Base-by-base conservation (phyloP, 2,329 filamentous ascomycete species). In the Neofusicoccum parvum region DNA sequence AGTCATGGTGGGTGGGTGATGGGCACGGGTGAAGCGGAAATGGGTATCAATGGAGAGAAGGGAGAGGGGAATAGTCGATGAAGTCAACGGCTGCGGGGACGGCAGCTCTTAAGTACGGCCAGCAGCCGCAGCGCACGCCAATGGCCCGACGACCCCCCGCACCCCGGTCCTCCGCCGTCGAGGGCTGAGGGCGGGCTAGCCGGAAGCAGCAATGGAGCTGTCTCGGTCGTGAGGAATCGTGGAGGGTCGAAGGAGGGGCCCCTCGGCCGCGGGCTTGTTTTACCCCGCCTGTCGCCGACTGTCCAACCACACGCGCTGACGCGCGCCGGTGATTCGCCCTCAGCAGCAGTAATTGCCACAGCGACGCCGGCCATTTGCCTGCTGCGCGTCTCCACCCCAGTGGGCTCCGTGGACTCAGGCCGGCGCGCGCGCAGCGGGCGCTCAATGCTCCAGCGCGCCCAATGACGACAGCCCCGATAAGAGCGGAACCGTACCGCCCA, bases 1-100 rank as follows among this genome's bases (percentile, higher is more conserved):
- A 72, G 88, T 74, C 75, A 80, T 81, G 20, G 3, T 72, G 70
- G 80, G 71, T 72, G 72, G 68, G 45, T 68, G 73, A 64, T 45
- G 34, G 48, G 51, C 34, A 49, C 50, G 66, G 58, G 32, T 7
- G 27, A 48, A 36, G 56, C 43, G 56, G 56, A 48, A 60, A 60
- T 60, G 73, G 72, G 72, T 74, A 75, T 75, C 70, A 69, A 68
- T 51, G 20, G 53, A 65, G 32, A 50, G 51, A 32, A 41, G 51
- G 39, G 34, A 34, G 63, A 17, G 51, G 11, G 45, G 12, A 46
- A 43, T 14, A 53, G 64, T 46, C 20, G 46, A 15, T 45, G 56
- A 59, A 20, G 43, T 15, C 6, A n/a, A 43, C 20, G 15, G 27
- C 43, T 49, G 63, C 63, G 63, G 63, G 63, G 63, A 51, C 48